Evolutionary conservation across 768 basidiomycete species (phyloP).

Genomic region (Rhodosporidiobolus odoratus): DNA sequence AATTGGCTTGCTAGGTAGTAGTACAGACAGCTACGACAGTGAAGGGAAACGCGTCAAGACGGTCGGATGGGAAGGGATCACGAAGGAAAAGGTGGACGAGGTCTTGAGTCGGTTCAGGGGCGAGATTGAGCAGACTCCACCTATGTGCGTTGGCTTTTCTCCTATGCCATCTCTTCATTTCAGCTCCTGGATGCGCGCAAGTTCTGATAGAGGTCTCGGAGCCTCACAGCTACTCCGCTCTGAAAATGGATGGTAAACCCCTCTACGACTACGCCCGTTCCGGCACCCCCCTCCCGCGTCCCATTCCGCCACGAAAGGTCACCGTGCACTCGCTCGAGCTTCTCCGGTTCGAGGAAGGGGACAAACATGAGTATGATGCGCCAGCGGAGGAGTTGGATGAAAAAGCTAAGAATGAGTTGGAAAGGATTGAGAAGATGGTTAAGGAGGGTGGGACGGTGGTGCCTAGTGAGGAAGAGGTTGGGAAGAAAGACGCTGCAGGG

Average conservation of each 20-base stretch:
- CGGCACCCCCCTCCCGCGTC: slow-evolving; percentile 82
- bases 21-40: slow-evolving; percentile 90
- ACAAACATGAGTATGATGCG: slow-evolving; percentile 68
- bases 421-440: slow-evolving; percentile 54
- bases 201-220: slow-evolving; percentile 20
- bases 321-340: slow-evolving; percentile 76
- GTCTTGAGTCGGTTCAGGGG: slow-evolving; percentile 71
- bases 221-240: slow-evolving; percentile 75
- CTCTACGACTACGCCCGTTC: slow-evolving; percentile 91
- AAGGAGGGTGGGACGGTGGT: slow-evolving; percentile 19
- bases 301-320: slow-evolving; percentile 80
- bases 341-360: slow-evolving; percentile 62
- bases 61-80: slow-evolving; percentile 68
- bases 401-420: slow-evolving; percentile 66
- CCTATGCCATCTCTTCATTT: neutral
- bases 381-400: slow-evolving; percentile 65
- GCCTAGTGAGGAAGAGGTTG: slow-evolving; percentile 11
- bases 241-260: slow-evolving; percentile 97
- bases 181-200: neutral
- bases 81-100: slow-evolving; percentile 65
- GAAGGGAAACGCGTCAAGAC: slow-evolving; percentile 73
- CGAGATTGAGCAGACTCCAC: slow-evolving; percentile 82
- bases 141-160: slow-evolving; percentile 59
- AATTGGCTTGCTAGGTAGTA: slow-evolving; percentile 83
- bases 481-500: neutral